phyloP scores from a whole-genome alignment of 371 early-diverging fungal genomes.

The Mortierella sp. region DNA sequence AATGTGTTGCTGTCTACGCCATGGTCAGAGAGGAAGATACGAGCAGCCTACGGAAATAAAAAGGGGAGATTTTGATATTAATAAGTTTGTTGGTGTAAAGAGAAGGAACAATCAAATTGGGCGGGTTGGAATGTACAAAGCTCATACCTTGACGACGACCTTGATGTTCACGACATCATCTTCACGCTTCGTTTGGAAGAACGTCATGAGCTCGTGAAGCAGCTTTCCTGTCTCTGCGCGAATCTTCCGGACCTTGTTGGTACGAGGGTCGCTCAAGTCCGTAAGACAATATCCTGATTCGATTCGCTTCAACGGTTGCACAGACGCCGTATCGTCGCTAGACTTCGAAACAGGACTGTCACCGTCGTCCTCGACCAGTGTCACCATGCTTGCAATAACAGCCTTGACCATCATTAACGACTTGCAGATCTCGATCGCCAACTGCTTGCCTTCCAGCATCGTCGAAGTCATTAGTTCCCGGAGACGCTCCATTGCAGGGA shows the following conservation, averaged over 20 bases:
- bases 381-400: constrained; percentile 67
- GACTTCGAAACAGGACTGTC: constrained; percentile 56
- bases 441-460: constrained; percentile 54
- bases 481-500: constrained; percentile 62
- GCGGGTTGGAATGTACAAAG: too few relatives aligned
- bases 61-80: background rate
- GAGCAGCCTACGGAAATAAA: constrained; percentile 56
- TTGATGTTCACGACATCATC: constrained; percentile 87
- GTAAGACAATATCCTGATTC: constrained; percentile 73
- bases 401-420: constrained; percentile 70
- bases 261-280: constrained; percentile 65
- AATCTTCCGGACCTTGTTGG: constrained; percentile 60
- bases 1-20: constrained; percentile 72
- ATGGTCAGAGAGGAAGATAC: constrained; percentile 72
- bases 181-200: constrained; percentile 68
- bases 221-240: constrained; percentile 69
- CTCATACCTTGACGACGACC: constrained; percentile 66
- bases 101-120: background rate
- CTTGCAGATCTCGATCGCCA: constrained; percentile 71
- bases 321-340: constrained; percentile 60
- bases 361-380: constrained; percentile 68
- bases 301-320: constrained; percentile 58
- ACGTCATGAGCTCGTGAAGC: constrained; percentile 66
- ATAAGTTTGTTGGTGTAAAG: background rate
- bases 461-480: constrained; percentile 62